These are phyloP conservation scores for Xylaria flabelliformis DNA, from an alignment of 495 filamentous ascomycete species.

Conservation along the genomic window DNA sequence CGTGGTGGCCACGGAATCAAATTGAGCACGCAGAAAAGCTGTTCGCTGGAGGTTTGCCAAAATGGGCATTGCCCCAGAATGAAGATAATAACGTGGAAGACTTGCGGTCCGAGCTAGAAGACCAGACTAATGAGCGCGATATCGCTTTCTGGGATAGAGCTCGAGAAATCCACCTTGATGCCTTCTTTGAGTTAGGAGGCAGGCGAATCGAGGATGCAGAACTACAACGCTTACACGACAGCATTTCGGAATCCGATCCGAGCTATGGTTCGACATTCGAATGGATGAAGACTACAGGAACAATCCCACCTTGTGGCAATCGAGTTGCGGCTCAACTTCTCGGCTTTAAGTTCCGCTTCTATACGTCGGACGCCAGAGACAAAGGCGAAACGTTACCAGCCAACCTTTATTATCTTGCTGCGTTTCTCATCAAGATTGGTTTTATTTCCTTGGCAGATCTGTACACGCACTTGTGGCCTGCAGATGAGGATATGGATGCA, in stretches of 20 bases:
- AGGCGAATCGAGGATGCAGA: constrained; percentile 60
- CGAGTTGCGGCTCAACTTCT: constrained; percentile 90
- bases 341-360: constrained; percentile 97
- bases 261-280: constrained; percentile 51
- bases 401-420: constrained; percentile 88
- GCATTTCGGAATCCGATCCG: constrained; percentile 43
- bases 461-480: constrained; percentile 90
- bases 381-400: constrained; percentile 75
- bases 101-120: constrained; percentile 46
- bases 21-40: constrained; percentile 41
- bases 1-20: constrained; percentile 89
- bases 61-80: constrained; percentile 80
- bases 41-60: constrained; percentile 66
- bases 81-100: constrained; percentile 62
- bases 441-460: constrained; percentile 95
- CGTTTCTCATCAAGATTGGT: constrained; percentile 93
- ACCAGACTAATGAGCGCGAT: constrained; percentile 68
- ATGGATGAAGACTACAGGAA: constrained; percentile 82
- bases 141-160: constrained; percentile 80
- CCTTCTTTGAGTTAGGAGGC: constrained; percentile 87
- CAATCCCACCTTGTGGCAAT: constrained; percentile 83
- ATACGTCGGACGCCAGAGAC: constrained; percentile 73
- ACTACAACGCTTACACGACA: constrained; percentile 52
- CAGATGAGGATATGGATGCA: constrained; percentile 78
- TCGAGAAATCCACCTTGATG: constrained; percentile 74